phyloP scores from a whole-genome alignment of 1,284 basidiomycete genomes.

The Singerocomus rubriflavus region DNA sequence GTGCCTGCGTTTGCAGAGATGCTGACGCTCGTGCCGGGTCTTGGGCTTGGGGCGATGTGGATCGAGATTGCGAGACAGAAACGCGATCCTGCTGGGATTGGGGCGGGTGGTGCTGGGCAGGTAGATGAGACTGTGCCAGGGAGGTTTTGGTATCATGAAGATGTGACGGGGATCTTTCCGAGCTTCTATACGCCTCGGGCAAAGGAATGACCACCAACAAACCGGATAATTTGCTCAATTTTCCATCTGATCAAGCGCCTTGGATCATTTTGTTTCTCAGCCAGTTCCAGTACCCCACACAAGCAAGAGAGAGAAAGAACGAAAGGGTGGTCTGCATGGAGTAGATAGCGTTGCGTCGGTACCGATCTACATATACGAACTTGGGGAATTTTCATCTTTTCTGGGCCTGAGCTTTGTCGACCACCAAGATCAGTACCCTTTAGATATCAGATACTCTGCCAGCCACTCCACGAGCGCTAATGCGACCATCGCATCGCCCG shows the following conservation, averaged over 20 bases:
- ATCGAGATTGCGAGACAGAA: slow-evolving; percentile 52
- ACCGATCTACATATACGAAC: slow-evolving; percentile 7
- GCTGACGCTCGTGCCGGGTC: slow-evolving; percentile 46
- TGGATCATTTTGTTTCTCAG: neutral
- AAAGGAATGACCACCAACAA: too few species aligned
- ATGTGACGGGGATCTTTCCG: slow-evolving; percentile 34
- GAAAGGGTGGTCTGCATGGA: too few species aligned
- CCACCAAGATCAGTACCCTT: slow-evolving; percentile 17
- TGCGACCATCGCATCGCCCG: slow-evolving; percentile 50
- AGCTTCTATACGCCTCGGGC: slow-evolving; percentile 30
- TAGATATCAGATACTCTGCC: slow-evolving; percentile 75
- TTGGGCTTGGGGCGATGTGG: slow-evolving; percentile 51
- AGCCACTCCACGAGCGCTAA: slow-evolving; percentile 73
- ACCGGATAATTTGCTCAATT: too few species aligned
- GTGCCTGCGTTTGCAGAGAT: slow-evolving; percentile 42
- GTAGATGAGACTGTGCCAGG: slow-evolving; percentile 5
- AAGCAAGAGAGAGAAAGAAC: too few species aligned
- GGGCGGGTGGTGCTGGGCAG: neutral
- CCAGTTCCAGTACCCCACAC: too few species aligned
- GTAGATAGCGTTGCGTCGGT: neutral
- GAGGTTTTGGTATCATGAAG: slow-evolving; percentile 34
- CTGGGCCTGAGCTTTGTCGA: neutral
- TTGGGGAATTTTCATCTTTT: neutral
- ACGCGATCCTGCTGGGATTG: slow-evolving; percentile 14
- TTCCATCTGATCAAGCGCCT: too few species aligned